These are phyloP conservation scores for Russula lepida DNA, from an alignment of 768 basidiomycete species.

Conservation along the genomic window DNA sequence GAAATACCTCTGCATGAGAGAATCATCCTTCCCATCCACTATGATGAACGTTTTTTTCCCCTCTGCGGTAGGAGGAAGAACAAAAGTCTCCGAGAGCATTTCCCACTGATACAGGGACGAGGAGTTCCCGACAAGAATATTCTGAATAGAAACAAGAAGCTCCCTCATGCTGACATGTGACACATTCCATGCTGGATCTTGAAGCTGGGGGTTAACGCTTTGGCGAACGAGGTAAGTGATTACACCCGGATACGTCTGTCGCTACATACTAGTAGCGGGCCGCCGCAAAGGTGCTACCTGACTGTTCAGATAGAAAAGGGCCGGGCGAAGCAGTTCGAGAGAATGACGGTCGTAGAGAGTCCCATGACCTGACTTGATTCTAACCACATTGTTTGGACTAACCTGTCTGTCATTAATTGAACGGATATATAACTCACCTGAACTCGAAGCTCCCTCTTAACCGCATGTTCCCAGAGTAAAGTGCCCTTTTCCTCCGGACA, in stretches of 20 bases:
- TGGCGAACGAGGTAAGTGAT: not conserved
- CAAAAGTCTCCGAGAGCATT: constrained; percentile 43
- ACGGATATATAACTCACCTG: constrained; percentile 1
- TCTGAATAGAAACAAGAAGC: constrained; percentile 45
- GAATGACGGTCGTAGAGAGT: constrained; percentile 37
- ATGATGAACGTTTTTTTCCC: constrained; percentile 34
- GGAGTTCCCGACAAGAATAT: constrained; percentile 57
- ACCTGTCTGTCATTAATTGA: not conserved
- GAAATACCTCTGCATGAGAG: constrained; percentile 47
- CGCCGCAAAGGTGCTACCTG: constrained; percentile 41
- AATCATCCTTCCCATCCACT: constrained; percentile 50
- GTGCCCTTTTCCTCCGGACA: not conserved
- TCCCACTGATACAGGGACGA: constrained; percentile 65
- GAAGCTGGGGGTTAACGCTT: constrained; percentile 44
- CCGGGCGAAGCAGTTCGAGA: constrained; percentile 31
- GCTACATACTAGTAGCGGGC: constrained; percentile 51
- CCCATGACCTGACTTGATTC: constrained; percentile 58
- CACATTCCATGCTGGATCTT: constrained; percentile 32
- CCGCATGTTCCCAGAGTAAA: constrained; percentile 6
- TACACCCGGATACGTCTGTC: not conserved
- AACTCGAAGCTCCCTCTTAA: not conserved
- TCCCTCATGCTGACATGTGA: constrained; percentile 40
- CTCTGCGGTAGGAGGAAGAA: constrained; percentile 33
- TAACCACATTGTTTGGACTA: constrained; percentile 19
- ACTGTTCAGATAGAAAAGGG: constrained; percentile 65